These are phyloP conservation scores for Sclerotinia borealis DNA, from an alignment of 2,329 filamentous ascomycete species.

Conservation along the genomic window DNA sequence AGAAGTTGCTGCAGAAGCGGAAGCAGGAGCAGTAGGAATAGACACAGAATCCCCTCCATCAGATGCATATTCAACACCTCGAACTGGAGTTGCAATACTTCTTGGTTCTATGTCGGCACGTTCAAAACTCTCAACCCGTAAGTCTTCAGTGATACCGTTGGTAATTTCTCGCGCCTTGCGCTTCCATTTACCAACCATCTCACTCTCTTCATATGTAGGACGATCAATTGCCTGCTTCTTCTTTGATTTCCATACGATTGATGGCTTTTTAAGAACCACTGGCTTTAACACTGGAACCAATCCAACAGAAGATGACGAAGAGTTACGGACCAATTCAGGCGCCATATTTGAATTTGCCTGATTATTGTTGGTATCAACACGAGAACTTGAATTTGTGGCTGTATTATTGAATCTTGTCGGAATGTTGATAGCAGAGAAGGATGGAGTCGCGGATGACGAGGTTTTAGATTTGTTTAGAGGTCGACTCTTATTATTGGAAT, in stretches of 20 bases:
- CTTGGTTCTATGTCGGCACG: slow-evolving; percentile 17
- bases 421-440: slow-evolving; percentile 16
- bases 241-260: slow-evolving; percentile 20
- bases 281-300: slow-evolving; percentile 11
- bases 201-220: slow-evolving; percentile 20
- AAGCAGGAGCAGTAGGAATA: slow-evolving; percentile 10
- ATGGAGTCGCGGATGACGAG: slow-evolving; percentile 16
- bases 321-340: slow-evolving; percentile 16
- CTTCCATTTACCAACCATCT: slow-evolving; percentile 22
- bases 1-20: slow-evolving; percentile 1
- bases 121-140: slow-evolving; percentile 25
- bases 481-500: slow-evolving; percentile 11
- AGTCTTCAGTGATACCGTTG: slow-evolving; percentile 13
- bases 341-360: slow-evolving; percentile 12
- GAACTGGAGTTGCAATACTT: background rate
- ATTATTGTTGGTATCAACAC: background rate
- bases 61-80: slow-evolving; percentile 19
- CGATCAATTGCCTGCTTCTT: slow-evolving; percentile 15
- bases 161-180: slow-evolving; percentile 27
- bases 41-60: slow-evolving; percentile 25
- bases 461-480: slow-evolving; percentile 10
- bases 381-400: slow-evolving; percentile 9
- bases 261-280: slow-evolving; percentile 2
- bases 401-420: slow-evolving; percentile 13
- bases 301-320: slow-evolving; percentile 16